phyloP scores from a whole-genome alignment of 116 monocot genomes.

The Cymodocea nodosa region DNA sequence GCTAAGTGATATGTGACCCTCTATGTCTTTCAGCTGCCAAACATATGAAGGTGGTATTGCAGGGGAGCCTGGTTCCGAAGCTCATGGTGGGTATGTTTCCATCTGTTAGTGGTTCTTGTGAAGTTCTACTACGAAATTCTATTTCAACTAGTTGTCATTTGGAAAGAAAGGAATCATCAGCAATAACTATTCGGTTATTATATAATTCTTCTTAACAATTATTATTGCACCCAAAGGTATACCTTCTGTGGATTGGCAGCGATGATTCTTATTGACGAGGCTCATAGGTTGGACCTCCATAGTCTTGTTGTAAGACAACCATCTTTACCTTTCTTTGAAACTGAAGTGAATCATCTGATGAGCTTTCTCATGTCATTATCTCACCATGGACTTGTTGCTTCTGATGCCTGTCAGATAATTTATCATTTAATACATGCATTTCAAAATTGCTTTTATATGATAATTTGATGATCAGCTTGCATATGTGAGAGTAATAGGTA shows the following conservation, averaged over 20 bases:
- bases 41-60: conserved; percentile 99
- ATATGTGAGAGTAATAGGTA: too few species aligned
- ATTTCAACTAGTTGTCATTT: too few species aligned
- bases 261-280: conserved; percentile 86
- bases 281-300: conserved; percentile 62
- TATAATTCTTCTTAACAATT: not conserved
- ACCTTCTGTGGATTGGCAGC: conserved; percentile 95
- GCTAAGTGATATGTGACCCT: not conserved
- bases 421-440: too few species aligned
- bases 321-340: not conserved
- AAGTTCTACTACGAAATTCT: too few species aligned
- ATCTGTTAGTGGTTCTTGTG: too few species aligned
- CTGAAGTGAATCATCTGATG: not conserved
- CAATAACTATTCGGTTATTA: not conserved
- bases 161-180: too few species aligned
- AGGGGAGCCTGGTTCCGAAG: conserved; percentile 96
- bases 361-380: not conserved
- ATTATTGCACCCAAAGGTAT: conserved; percentile 38
- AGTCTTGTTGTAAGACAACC: conserved; percentile 60
- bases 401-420: too few species aligned
- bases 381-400: too few species aligned
- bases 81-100: conserved; percentile 99
- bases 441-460: too few species aligned
- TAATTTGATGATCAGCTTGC: too few species aligned
- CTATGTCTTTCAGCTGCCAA: conserved; percentile 52